A percentile compares a stretch with the other conserved stretches of the same genome.
Evolutionary conservation across 768 basidiomycete genomes (phyloP).

Genomic region (Sistotremastrum suecicum): DNA sequence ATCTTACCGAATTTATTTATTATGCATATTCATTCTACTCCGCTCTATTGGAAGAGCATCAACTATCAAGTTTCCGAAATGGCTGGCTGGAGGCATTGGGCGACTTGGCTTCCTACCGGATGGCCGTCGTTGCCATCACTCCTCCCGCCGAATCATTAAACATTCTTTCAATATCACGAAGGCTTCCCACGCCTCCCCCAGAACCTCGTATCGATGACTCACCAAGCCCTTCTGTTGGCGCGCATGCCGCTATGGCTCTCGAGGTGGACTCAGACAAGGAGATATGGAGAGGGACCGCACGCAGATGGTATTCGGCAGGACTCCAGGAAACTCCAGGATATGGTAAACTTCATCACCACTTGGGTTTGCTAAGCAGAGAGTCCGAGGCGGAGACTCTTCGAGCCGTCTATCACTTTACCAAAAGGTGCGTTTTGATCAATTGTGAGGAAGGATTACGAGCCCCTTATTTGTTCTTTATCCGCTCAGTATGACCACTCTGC

Average conservation of each 20-base stretch:
- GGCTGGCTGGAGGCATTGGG: constrained; percentile 96
- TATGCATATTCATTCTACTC: constrained; percentile 94
- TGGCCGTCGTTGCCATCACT: constrained; percentile 88
- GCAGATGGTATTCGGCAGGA: constrained; percentile 87
- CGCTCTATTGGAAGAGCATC: constrained; percentile 70
- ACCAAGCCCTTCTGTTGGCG: constrained; percentile 66
- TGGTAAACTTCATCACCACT: constrained; percentile 87
- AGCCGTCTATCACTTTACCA: constrained; percentile 85
- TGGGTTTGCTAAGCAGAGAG: constrained; percentile 79
- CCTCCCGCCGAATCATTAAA: constrained; percentile 34
- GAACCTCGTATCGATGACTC: constrained; percentile 46
- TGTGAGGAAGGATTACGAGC: constrained; percentile 1
- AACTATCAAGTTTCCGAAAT: constrained; percentile 51
- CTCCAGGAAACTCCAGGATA: constrained; percentile 84
- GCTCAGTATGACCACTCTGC: constrained; percentile 75
- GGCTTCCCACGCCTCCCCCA: constrained; percentile 18
- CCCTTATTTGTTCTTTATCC: constrained; percentile 1
- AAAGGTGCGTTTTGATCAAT: constrained; percentile 48
- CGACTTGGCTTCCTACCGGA: constrained; percentile 87
- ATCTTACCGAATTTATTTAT: constrained; percentile 88
- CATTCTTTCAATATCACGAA: constrained; percentile 6
- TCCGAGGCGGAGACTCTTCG: constrained; percentile 69
- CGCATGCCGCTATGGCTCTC: constrained; percentile 66
- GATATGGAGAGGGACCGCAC: constrained; percentile 76
- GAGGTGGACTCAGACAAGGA: constrained; percentile 88